These are phyloP conservation scores for Aspergillus biplanus DNA, from an alignment of 495 filamentous ascomycete species.

Conservation along the genomic window DNA sequence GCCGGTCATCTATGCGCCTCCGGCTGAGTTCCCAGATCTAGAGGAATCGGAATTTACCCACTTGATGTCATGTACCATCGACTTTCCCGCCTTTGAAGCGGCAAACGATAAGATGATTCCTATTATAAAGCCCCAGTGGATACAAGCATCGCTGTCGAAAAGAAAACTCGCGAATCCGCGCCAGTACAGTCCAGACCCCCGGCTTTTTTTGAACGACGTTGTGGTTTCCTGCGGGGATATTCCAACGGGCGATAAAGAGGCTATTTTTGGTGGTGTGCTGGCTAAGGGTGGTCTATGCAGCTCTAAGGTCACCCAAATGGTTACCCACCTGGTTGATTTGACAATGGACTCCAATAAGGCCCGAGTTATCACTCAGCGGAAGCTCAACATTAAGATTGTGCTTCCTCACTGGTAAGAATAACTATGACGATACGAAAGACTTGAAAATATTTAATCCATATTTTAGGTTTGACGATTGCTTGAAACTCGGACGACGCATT, in stretches of 20 bases:
- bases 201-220: constrained; percentile 85
- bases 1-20: constrained; percentile 46
- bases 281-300: constrained; percentile 87
- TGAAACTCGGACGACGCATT: constrained; percentile 86
- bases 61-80: constrained; percentile 80
- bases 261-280: constrained; percentile 85
- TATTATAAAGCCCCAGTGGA: constrained; percentile 86
- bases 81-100: constrained; percentile 81
- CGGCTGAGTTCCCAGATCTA: constrained; percentile 54
- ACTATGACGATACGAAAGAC: neutral
- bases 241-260: constrained; percentile 86
- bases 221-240: constrained; percentile 78
- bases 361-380: constrained; percentile 61
- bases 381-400: constrained; percentile 76
- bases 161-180: constrained; percentile 74
- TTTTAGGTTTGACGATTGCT: constrained; percentile 90
- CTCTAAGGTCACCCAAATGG: constrained; percentile 65
- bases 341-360: constrained; percentile 77
- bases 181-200: constrained; percentile 86
- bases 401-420: constrained; percentile 84
- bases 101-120: constrained; percentile 74
- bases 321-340: constrained; percentile 89
- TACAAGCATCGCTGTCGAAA: constrained; percentile 67
- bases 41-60: constrained; percentile 69
- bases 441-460: neutral